phyloP scores from a whole-genome alignment of 1,284 basidiomycete genomes.

The Ustilago hordei region DNA sequence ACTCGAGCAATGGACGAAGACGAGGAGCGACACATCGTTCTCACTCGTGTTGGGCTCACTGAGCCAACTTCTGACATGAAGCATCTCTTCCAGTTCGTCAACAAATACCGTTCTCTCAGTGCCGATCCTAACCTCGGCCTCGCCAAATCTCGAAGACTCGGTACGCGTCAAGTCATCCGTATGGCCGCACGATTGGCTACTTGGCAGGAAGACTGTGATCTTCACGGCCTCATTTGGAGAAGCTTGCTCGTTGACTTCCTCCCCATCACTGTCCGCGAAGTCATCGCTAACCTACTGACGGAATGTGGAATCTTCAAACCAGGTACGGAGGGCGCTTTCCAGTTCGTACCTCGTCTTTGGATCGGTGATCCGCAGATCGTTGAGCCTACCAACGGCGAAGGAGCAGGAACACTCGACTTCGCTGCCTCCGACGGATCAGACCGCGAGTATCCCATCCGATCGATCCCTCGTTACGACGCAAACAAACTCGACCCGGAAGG shows the following conservation, averaged over 20 bases:
- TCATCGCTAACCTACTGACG: slow-evolving; percentile 59
- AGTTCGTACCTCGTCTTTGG: slow-evolving; percentile 50
- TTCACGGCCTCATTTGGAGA: slow-evolving; percentile 64
- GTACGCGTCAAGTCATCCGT: slow-evolving; percentile 69
- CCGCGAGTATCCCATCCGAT: slow-evolving; percentile 28
- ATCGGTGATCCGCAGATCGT: slow-evolving; percentile 44
- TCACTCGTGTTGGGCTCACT: slow-evolving; percentile 34
- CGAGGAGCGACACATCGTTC: slow-evolving; percentile 66
- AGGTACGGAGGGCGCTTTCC: slow-evolving; percentile 62
- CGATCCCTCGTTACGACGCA: slow-evolving; percentile 63
- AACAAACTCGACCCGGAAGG: slow-evolving; percentile 64
- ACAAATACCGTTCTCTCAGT: slow-evolving; percentile 61
- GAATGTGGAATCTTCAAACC: slow-evolving; percentile 61
- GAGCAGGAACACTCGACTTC: slow-evolving; percentile 52
- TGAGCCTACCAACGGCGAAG: slow-evolving; percentile 3
- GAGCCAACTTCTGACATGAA: slow-evolving; percentile 45
- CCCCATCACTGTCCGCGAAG: slow-evolving; percentile 66
- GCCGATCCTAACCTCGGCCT: slow-evolving; percentile 63
- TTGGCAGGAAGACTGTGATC: slow-evolving; percentile 63
- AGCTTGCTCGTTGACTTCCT: slow-evolving; percentile 69
- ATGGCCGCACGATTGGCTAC: slow-evolving; percentile 65
- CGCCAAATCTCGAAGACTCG: slow-evolving; percentile 67
- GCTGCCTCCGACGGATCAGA: slow-evolving; percentile 38
- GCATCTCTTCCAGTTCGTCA: slow-evolving; percentile 62
- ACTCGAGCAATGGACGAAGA: slow-evolving; percentile 67